These are phyloP conservation scores for Leccinum subtestaceum DNA, from an alignment of 768 basidiomycete genomes.

Conservation along the genomic window DNA sequence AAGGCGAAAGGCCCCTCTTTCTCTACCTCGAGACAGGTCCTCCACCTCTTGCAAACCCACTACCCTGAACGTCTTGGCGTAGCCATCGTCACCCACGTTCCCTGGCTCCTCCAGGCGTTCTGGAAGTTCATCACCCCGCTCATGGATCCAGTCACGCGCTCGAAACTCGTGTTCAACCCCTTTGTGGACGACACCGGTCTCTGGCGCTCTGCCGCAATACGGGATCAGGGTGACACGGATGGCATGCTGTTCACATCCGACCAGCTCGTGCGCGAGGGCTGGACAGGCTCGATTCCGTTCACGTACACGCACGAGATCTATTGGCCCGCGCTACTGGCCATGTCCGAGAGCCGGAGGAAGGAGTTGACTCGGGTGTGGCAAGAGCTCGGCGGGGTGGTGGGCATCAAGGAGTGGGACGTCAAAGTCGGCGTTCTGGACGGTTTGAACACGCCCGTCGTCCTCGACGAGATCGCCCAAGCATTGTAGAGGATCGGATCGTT, in stretches of 20 bases:
- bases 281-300: slow-evolving; percentile 67
- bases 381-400: slow-evolving; percentile 62
- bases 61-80: slow-evolving; percentile 84
- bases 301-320: slow-evolving; percentile 73
- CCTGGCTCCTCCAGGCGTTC: slow-evolving; percentile 71
- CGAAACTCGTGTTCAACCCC: slow-evolving; percentile 77
- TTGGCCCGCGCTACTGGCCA: slow-evolving; percentile 61
- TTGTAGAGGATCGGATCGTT: slow-evolving; percentile 7
- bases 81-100: slow-evolving; percentile 76
- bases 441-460: background rate
- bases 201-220: slow-evolving; percentile 24
- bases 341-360: slow-evolving; percentile 50
- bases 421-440: slow-evolving; percentile 40
- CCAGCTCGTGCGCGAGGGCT: slow-evolving; percentile 66
- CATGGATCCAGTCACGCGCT: slow-evolving; percentile 77
- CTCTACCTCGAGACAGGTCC: slow-evolving; percentile 37
- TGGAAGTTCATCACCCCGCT: slow-evolving; percentile 78
- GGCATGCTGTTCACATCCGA: slow-evolving; percentile 57
- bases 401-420: slow-evolving; percentile 78
- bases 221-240: slow-evolving; percentile 17
- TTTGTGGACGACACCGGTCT: slow-evolving; percentile 25
- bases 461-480: slow-evolving; percentile 5
- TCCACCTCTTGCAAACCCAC: slow-evolving; percentile 73
- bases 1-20: slow-evolving; percentile 57
- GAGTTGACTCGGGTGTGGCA: slow-evolving; percentile 62